A percentile compares a stretch with the other conserved stretches of the same genome.
These are phyloP conservation scores for Apiospora phragmitis DNA, from an alignment of 2,329 filamentous ascomycete genomes.

Conservation along the genomic window DNA sequence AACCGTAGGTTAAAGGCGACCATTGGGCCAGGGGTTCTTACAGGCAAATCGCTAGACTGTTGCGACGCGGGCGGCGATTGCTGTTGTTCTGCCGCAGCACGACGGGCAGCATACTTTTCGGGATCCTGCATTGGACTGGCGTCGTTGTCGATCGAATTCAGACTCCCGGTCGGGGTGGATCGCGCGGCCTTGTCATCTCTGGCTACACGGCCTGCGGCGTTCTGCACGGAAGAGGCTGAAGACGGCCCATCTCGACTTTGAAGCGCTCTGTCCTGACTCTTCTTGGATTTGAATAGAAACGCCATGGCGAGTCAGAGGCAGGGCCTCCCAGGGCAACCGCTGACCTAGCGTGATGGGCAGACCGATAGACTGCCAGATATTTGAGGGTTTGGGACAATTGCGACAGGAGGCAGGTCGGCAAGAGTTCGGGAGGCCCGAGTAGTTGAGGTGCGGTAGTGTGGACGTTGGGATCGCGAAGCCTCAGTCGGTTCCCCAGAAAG, in stretches of 20 bases:
- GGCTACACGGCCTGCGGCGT: constrained; percentile 47
- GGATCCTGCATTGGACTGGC: constrained; percentile 62
- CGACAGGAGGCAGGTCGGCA: constrained; percentile 6
- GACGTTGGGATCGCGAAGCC: background rate
- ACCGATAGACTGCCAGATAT: background rate
- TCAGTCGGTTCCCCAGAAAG: background rate
- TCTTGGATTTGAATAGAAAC: constrained; percentile 83
- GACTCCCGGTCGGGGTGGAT: constrained; percentile 74
- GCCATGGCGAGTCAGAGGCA: constrained; percentile 57
- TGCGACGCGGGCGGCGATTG: constrained; percentile 27
- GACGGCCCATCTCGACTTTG: constrained; percentile 55
- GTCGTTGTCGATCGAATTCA: constrained; percentile 70
- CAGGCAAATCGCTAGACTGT: constrained; percentile 37
- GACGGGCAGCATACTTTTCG: constrained; percentile 56
- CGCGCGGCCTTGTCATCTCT: constrained; percentile 62
- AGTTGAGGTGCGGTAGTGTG: background rate
- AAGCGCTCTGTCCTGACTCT: constrained; percentile 64
- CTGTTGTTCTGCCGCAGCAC: constrained; percentile 51
- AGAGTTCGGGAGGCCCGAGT: background rate
- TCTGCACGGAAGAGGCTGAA: constrained; percentile 51
- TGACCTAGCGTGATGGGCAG: background rate
- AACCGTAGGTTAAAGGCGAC: constrained; percentile 12
- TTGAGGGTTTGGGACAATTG: background rate
- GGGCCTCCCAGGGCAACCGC: constrained; percentile 4
- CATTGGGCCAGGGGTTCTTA: constrained; percentile 27